These are phyloP conservation scores for Tirmania nivea DNA, from an alignment of 495 filamentous ascomycete genomes.

Conservation along the genomic window DNA sequence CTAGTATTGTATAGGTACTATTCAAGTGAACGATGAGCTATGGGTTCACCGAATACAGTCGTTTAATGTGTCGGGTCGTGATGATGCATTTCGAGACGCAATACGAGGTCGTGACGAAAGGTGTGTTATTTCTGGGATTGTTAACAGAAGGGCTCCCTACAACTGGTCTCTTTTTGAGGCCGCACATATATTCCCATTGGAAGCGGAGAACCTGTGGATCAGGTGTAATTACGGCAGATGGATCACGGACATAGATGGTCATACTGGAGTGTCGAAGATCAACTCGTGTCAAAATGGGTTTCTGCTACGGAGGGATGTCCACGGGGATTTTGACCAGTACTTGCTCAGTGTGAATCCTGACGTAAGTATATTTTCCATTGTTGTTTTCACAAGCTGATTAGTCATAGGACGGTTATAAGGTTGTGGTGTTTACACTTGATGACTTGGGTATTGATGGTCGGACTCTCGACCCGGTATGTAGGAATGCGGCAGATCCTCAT, in stretches of 20 bases:
- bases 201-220: conserved; percentile 8
- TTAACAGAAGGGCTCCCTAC: not conserved
- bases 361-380: not conserved
- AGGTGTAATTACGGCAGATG: conserved; percentile 7
- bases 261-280: conserved; percentile 1
- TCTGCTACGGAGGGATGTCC: conserved; percentile 7
- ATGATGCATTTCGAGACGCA: conserved; percentile 7
- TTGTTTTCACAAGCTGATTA: not conserved
- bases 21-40: conserved; percentile 5
- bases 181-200: conserved; percentile 17
- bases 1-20: conserved; percentile 1
- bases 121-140: conserved; percentile 10
- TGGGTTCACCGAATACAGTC: conserved; percentile 9
- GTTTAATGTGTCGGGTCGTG: conserved; percentile 6
- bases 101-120: conserved; percentile 9
- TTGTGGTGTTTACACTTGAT: conserved; percentile 6
- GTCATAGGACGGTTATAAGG: conserved; percentile 7
- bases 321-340: conserved; percentile 11
- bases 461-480: conserved; percentile 12
- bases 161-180: conserved; percentile 9
- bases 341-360: conserved; percentile 12
- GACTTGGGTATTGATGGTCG: conserved; percentile 7
- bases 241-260: conserved; percentile 11
- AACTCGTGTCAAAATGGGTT: conserved; percentile 18
- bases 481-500: conserved; percentile 9